phyloP scores from a whole-genome alignment of 768 basidiomycete genomes.

The Lactarius deliciosus region DNA sequence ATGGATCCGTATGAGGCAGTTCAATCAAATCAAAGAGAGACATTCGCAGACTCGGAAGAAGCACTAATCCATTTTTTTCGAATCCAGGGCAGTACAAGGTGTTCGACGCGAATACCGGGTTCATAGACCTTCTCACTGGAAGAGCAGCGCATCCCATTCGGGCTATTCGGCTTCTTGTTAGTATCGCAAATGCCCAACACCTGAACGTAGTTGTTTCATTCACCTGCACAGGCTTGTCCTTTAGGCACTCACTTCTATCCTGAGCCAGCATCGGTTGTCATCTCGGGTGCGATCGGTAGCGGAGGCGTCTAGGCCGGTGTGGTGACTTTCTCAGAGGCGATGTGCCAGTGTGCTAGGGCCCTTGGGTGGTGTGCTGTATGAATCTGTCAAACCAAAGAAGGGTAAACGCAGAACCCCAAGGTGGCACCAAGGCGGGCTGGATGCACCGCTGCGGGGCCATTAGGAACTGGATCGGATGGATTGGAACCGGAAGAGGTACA shows the following conservation, averaged over 20 bases:
- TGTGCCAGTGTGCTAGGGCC: too few relatives aligned
- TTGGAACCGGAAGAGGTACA: too few relatives aligned
- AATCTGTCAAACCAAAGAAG: too few relatives aligned
- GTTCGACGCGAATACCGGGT: neutral
- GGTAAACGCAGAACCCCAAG: too few relatives aligned
- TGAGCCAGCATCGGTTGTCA: neutral
- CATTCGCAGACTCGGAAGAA: neutral
- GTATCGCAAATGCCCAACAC: neutral
- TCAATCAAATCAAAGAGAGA: neutral
- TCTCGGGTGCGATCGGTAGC: neutral
- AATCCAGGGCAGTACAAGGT: neutral
- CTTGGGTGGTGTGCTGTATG: too few relatives aligned
- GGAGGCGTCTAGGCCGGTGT: neutral
- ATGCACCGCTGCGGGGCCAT: too few relatives aligned
- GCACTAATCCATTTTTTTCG: too few relatives aligned
- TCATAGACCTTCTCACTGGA: neutral
- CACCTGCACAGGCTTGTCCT: neutral
- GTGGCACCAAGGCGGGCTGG: too few relatives aligned
- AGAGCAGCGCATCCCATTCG: neutral
- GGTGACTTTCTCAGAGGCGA: too few relatives aligned
- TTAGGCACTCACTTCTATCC: too few relatives aligned
- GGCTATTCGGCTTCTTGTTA: neutral
- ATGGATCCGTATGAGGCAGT: neutral
- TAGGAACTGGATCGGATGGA: too few relatives aligned
- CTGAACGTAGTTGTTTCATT: neutral